phyloP scores from a whole-genome alignment of 306 rosid species.

The Fagus sylvatica region DNA sequence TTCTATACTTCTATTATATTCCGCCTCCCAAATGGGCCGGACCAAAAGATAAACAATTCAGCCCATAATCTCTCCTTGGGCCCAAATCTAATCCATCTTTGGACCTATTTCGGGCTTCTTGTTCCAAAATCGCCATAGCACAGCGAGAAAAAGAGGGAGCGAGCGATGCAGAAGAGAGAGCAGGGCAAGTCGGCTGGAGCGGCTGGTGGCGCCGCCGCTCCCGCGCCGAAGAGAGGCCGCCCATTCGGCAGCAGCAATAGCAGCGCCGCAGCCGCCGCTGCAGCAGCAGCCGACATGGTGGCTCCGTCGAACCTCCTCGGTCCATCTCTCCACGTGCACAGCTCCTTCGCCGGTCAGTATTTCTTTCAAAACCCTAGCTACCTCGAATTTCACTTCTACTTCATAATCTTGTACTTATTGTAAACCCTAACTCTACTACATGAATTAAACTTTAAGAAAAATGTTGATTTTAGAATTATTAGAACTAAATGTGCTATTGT shows the following conservation, averaged over 20 bases:
- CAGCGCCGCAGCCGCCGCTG: constrained; percentile 40
- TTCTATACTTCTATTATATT: no score
- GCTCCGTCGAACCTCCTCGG: constrained; percentile 90
- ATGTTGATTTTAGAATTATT: not conserved
- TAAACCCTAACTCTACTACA: not conserved
- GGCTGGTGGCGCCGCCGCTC: constrained; percentile 62
- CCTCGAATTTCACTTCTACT: not conserved
- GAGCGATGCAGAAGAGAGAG: constrained; percentile 91
- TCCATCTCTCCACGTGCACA: constrained; percentile 93
- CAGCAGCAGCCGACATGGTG: constrained; percentile 52
- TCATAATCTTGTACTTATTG: not conserved
- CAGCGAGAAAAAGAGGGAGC: not conserved
- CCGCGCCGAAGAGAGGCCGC: constrained; percentile 89
- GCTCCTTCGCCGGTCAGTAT: constrained; percentile 78
- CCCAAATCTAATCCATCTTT: no score
- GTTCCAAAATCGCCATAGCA: not conserved
- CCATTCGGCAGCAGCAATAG: constrained; percentile 81
- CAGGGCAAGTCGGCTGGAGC: constrained; percentile 67
- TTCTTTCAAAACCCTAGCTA: constrained; percentile 3
- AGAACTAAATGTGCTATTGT: no score
- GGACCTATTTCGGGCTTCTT: no score
- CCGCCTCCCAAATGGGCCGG: no score
- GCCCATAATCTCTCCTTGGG: no score
- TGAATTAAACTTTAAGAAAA: not conserved
- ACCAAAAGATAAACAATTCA: no score